Evolutionary conservation across 2,329 filamentous ascomycete species (phyloP).

Genomic region (Fusarium neocosmosporiellum): DNA sequence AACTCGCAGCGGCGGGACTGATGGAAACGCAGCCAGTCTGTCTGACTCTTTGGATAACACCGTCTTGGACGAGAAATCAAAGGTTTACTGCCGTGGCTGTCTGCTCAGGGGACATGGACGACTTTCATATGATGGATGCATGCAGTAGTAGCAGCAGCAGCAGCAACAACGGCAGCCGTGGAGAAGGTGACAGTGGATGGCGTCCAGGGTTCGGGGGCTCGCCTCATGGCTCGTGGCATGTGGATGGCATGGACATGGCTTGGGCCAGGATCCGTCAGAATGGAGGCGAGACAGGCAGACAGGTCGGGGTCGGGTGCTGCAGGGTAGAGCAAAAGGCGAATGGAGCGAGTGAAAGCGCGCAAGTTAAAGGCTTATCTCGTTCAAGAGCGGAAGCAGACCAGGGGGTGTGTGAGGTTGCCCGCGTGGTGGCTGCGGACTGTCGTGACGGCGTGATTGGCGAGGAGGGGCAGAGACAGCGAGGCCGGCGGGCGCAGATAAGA

Average conservation of each 20-base stretch:
- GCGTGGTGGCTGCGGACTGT: constrained; percentile 29
- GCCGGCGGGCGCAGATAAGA: constrained; percentile 33
- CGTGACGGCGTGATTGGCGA: constrained; percentile 35
- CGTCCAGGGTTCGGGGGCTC: constrained; percentile 26
- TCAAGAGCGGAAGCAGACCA: constrained; percentile 8
- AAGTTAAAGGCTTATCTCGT: constrained; percentile 33
- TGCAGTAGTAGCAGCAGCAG: neutral
- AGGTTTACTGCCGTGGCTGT: constrained; percentile 12
- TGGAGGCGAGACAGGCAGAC: constrained; percentile 17
- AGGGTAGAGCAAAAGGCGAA: neutral
- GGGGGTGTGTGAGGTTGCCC: constrained; percentile 20
- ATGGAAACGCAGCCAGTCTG: neutral
- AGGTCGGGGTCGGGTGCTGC: neutral
- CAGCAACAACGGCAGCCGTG: constrained; percentile 5
- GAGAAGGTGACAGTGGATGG: constrained; percentile 27
- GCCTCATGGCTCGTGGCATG: constrained; percentile 41
- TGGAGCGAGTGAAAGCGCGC: neutral
- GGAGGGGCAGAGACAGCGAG: neutral
- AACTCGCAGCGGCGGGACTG: neutral
- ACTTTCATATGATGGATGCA: constrained; percentile 39
- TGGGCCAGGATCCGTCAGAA: constrained; percentile 30
- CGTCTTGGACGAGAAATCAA: constrained; percentile 7
- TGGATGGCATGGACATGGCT: constrained; percentile 34
- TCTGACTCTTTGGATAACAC: neutral
- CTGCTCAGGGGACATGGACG: constrained; percentile 33